A percentile compares a stretch with the other conserved stretches of the same genome.
Conservation (phyloP, 2,329 filamentous ascomycete genomes). For the Harringtonia aguacate region DNA sequence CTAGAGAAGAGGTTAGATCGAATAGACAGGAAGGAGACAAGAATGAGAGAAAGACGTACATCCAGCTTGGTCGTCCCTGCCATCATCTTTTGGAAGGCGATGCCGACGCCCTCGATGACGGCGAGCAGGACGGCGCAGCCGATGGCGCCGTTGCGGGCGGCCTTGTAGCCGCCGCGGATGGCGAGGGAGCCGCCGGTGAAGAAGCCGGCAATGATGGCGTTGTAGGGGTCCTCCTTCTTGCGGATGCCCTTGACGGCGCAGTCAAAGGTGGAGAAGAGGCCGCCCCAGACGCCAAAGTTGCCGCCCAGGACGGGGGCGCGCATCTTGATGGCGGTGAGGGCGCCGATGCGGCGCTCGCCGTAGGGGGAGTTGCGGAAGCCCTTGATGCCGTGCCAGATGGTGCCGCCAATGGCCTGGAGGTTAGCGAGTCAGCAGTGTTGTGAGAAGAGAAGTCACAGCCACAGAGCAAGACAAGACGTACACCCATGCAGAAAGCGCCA, state of each 20-base stretch:
- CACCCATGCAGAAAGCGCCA: slow-evolving; percentile 41
- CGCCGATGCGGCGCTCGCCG: slow-evolving; percentile 90
- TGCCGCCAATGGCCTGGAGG: slow-evolving; percentile 58
- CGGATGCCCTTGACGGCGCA: slow-evolving; percentile 90
- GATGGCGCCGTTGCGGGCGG: slow-evolving; percentile 89
- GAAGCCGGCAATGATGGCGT: slow-evolving; percentile 95
- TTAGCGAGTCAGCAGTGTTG: not conserved
- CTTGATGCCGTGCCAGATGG: slow-evolving; percentile 96
- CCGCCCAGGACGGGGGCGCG: slow-evolving; percentile 91
- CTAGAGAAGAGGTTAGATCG: not conserved
- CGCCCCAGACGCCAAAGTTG: slow-evolving; percentile 98
- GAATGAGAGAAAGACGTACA: slow-evolving; percentile 24
- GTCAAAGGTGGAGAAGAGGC: slow-evolving; percentile 90
- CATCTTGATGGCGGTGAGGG: slow-evolving; percentile 94
- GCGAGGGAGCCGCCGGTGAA: slow-evolving; percentile 90
- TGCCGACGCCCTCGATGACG: slow-evolving; percentile 95
- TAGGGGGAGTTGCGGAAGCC: slow-evolving; percentile 83
- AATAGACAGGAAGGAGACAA: not conserved
- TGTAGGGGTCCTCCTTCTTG: slow-evolving; percentile 97
- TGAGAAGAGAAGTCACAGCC: not conserved
- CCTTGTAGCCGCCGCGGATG: slow-evolving; percentile 82
- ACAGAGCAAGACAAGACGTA: slow-evolving; percentile 3
- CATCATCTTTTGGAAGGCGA: slow-evolving; percentile 91
- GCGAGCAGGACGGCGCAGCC: slow-evolving; percentile 89
- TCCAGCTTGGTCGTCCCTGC: slow-evolving; percentile 80